These are phyloP conservation scores for Aspergillus sp. DNA, from an alignment of 2,329 filamentous ascomycete species.

Conservation along the genomic window DNA sequence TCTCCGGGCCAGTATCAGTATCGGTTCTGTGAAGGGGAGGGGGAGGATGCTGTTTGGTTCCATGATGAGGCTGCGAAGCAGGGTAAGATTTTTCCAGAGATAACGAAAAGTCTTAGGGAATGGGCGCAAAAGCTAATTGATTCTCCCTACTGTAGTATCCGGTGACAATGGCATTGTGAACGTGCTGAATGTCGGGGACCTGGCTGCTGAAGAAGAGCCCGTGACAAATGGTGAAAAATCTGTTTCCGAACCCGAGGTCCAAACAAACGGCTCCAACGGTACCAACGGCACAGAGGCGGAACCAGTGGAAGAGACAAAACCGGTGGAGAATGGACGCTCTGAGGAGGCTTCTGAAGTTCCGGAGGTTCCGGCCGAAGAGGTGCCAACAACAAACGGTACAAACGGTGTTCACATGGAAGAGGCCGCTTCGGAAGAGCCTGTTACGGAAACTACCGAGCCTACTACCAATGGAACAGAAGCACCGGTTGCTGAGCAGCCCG, in stretches of 20 bases:
- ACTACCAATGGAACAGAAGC: slow-evolving; percentile 5
- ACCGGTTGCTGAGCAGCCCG: slow-evolving; percentile 2
- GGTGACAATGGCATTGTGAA: slow-evolving; percentile 19
- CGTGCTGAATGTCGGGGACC: neutral
- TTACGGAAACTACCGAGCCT: slow-evolving; percentile 3
- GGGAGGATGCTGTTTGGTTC: slow-evolving; percentile 18
- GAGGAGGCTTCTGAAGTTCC: neutral
- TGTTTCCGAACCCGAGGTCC: neutral
- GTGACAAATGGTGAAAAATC: neutral
- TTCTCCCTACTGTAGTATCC: slow-evolving; percentile 9
- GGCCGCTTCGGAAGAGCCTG: slow-evolving; percentile 1
- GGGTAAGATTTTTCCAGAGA: slow-evolving; percentile 12
- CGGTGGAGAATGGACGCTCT: neutral
- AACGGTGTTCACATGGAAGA: slow-evolving; percentile 3
- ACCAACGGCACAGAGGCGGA: neutral
- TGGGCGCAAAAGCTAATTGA: neutral
- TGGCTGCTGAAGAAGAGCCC: slow-evolving; percentile 1
- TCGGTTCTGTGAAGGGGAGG: slow-evolving; percentile 21
- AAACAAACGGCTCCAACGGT: neutral
- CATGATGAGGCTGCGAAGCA: slow-evolving; percentile 19
- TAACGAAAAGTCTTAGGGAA: neutral
- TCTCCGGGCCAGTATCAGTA: slow-evolving; percentile 19
- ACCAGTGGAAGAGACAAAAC: neutral
- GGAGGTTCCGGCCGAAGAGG: slow-evolving; percentile 1
- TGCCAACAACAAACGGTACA: slow-evolving; percentile 1